Evolutionary conservation across 2,329 filamentous ascomycete species (phyloP).

Genomic region (Beauveria australis): DNA sequence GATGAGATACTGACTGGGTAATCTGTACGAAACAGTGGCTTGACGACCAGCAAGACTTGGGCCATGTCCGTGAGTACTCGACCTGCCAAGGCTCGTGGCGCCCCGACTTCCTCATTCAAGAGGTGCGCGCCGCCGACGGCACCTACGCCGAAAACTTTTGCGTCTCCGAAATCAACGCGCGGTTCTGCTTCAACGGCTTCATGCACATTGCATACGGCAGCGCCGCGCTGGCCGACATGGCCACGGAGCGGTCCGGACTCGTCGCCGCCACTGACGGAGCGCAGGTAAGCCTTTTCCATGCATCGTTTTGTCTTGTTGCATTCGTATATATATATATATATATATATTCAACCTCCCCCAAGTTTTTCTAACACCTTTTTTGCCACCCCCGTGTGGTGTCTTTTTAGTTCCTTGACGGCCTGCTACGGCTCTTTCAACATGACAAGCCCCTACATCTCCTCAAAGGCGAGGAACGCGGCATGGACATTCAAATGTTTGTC

Average conservation of each 20-base stretch:
- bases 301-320: too few relatives aligned
- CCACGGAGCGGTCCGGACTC: constrained; percentile 12
- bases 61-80: constrained; percentile 17
- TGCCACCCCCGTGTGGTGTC: too few relatives aligned
- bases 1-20: background rate
- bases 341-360: too few relatives aligned
- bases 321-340: too few relatives aligned
- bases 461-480: constrained; percentile 28
- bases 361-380: too few relatives aligned
- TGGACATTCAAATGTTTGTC: constrained; percentile 32
- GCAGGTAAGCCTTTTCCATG: constrained; percentile 12
- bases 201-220: constrained; percentile 24
- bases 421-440: constrained; percentile 24
- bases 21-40: background rate
- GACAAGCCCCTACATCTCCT: constrained; percentile 26
- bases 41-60: constrained; percentile 1
- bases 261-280: constrained; percentile 19
- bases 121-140: constrained; percentile 10
- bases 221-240: constrained; percentile 17
- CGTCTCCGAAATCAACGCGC: constrained; percentile 34
- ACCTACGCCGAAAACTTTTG: constrained; percentile 18
- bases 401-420: constrained; percentile 22
- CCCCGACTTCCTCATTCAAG: constrained; percentile 31
- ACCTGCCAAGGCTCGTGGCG: constrained; percentile 26
- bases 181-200: constrained; percentile 32